Evolutionary conservation across 2,329 filamentous ascomycete genomes (phyloP).

Genomic region (Stagonosporopsis vannaccii): DNA sequence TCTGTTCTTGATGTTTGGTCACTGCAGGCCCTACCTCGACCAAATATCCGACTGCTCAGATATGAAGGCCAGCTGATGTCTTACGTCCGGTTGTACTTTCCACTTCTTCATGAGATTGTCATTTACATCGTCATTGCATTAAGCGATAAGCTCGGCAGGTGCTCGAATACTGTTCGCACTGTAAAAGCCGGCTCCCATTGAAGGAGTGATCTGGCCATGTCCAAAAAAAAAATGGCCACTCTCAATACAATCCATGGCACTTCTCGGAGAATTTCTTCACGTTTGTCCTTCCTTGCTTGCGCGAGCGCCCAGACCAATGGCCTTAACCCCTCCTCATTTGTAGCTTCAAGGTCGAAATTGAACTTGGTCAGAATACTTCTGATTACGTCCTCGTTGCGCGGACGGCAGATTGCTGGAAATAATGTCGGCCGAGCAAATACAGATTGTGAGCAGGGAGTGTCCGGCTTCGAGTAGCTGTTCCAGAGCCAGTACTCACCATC

Average conservation of each 20-base stretch:
- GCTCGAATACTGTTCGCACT: neutral
- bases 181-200: neutral
- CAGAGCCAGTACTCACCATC: neutral
- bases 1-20: no score
- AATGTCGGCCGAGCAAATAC: neutral
- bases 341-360: neutral
- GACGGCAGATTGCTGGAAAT: neutral
- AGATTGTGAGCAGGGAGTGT: no score
- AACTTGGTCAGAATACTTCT: neutral
- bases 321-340: neutral
- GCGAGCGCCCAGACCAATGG: neutral
- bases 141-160: neutral
- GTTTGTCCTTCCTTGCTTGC: neutral
- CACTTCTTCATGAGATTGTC: neutral
- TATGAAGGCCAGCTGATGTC: no score
- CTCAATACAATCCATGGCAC: conserved; percentile 19
- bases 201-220: neutral
- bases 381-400: neutral
- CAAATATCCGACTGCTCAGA: no score
- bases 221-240: neutral
- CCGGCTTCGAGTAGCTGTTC: neutral
- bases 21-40: no score
- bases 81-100: neutral
- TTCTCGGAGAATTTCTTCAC: neutral
- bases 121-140: neutral